phyloP scores from a whole-genome alignment of 352 stramenopile genomes.

The Globisporangium perplexum region DNA sequence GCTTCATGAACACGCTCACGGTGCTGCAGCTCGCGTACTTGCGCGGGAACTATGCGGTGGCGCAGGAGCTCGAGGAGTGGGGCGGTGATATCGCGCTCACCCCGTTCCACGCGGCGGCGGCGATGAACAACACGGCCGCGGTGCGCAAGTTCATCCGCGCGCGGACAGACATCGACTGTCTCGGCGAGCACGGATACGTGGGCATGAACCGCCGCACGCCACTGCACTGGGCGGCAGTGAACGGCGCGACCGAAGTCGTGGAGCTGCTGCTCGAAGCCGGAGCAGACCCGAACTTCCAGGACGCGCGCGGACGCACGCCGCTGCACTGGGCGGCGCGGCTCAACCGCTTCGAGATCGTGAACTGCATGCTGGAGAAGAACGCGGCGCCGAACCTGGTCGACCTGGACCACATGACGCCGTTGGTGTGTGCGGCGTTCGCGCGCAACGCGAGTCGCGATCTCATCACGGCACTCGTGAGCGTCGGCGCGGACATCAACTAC shows the following conservation, averaged over 20 bases:
- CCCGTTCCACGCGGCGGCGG: slow-evolving; percentile 66
- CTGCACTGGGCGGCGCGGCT: slow-evolving; percentile 74
- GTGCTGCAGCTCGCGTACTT: slow-evolving; percentile 75
- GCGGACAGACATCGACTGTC: slow-evolving; percentile 50
- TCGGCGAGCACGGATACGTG: slow-evolving; percentile 78
- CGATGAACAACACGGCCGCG: slow-evolving; percentile 39
- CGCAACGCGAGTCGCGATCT: slow-evolving; percentile 40
- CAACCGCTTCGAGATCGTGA: slow-evolving; percentile 49
- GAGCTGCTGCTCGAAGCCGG: slow-evolving; percentile 64
- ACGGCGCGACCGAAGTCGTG: slow-evolving; percentile 42
- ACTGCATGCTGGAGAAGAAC: slow-evolving; percentile 32
- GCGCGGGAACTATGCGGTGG: slow-evolving; percentile 69
- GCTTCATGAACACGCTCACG: slow-evolving; percentile 78
- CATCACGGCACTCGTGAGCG: slow-evolving; percentile 40
- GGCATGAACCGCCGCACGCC: slow-evolving; percentile 75
- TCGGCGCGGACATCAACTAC: slow-evolving; percentile 74
- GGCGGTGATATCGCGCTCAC: slow-evolving; percentile 75
- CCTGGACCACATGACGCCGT: slow-evolving; percentile 55
- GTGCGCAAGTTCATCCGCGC: slow-evolving; percentile 67
- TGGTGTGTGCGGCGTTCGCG: slow-evolving; percentile 57
- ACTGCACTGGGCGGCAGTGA: slow-evolving; percentile 77
- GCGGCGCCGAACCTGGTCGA: slow-evolving; percentile 46
- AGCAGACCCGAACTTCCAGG: slow-evolving; percentile 73
- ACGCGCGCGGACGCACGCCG: slow-evolving; percentile 54
- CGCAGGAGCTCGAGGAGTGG: slow-evolving; percentile 73